Base-by-base conservation (phyloP, 2,329 filamentous ascomycete species). In the Xylariaceae sp. region DNA sequence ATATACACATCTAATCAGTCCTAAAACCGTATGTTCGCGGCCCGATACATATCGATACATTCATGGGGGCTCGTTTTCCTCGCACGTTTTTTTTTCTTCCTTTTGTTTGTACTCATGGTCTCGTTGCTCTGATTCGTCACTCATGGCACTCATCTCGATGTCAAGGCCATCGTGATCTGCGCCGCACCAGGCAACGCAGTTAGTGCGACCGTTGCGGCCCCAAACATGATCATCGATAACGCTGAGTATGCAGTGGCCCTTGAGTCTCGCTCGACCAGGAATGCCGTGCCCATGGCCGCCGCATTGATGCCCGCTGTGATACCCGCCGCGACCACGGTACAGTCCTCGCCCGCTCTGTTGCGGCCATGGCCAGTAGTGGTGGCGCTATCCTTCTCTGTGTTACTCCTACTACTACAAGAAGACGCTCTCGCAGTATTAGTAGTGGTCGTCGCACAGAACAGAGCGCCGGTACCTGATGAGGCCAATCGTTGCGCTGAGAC, bases 261-360 rank as follows among this genome's bases (percentile, higher is more conserved):
- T 62, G 78, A 82, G 56, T 74, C 74, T 6, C 75, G 76, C 69
- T 84, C 81, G 58, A 84, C 83, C 11, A 85, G 73, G 60, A 82
- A 81, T 0, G 82, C 77, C 0, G 82, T 82, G 2, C 82, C 82
- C 81, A 85, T 83, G 2, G 82, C 82, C 0, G 82, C 82, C 1
- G 81, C 81, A 63, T 85, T 85, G 72, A 84, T 78, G 2, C 82
- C 82, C 53, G 84, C 75, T 0, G 80, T 75, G 42, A 82, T 75
- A 42, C 82, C 82, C 0, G 78, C 73, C 0, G 80, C 81, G 1
- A 84, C 75, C 0, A 72, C 76, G 69, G 56, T 75, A 9, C 58
- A 59, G 7, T 70, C 67, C 9, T 64, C 56, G 9, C 51, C 52
- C 5, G 13, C 51, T 23, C 35, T 44, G 7, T 11, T 55, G 52